Conservation (phyloP, 169 alveolate species). For the Pseudocohnilembus persalinus region DNA sequence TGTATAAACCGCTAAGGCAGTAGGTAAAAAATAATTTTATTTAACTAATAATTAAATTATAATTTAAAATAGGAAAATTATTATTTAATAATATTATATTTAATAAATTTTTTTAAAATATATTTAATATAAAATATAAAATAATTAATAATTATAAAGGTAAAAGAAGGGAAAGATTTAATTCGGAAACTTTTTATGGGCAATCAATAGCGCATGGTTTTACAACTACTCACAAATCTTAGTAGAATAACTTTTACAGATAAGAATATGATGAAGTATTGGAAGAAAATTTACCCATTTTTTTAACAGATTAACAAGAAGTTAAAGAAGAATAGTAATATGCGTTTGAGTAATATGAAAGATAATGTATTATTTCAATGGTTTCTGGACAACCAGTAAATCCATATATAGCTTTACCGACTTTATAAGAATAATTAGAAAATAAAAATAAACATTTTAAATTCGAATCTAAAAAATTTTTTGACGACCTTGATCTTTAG, state of each 20-base stretch:
- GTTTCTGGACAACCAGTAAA: neutral
- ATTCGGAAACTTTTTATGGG: neutral
- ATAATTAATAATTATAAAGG: neutral
- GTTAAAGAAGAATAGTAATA: too few relatives aligned
- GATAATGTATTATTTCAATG: neutral
- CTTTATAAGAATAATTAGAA: neutral
- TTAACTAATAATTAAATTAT: too few relatives aligned
- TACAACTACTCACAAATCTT: neutral
- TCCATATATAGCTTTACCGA: neutral
- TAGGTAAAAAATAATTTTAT: too few relatives aligned
- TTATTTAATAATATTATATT: too few relatives aligned
- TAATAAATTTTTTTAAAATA: too few relatives aligned
- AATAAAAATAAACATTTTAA: too few relatives aligned
- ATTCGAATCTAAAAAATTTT: neutral
- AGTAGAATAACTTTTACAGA: neutral
- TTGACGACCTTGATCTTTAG: neutral
- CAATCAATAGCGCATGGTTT: neutral
- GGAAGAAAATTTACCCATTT: too few relatives aligned
- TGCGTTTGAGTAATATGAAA: too few relatives aligned
- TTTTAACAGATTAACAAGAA: too few relatives aligned
- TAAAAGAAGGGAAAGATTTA: neutral
- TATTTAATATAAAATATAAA: too few relatives aligned
- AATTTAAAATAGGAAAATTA: too few relatives aligned
- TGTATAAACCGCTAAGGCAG: neutral
- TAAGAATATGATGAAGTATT: neutral